Percentiles rank a stretch among this genome's conserved stretches.
Conservation (phyloP, 768 basidiomycete genomes). For the Phanerodontia chrysosporium region DNA sequence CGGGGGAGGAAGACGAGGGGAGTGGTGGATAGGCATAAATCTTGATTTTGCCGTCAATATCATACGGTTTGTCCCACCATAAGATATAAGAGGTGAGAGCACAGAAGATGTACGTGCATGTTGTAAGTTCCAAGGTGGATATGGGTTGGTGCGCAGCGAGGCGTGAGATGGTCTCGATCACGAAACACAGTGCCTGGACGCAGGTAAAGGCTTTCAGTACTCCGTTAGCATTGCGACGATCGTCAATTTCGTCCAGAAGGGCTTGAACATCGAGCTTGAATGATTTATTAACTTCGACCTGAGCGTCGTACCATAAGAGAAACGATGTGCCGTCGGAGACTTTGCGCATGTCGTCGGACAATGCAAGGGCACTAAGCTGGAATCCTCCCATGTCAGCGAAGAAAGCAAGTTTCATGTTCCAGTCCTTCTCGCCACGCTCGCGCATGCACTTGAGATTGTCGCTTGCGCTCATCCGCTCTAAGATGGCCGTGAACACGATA, state of each 20-base stretch:
- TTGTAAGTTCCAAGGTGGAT: neutral
- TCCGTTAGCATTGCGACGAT: neutral
- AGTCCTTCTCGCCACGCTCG: neutral
- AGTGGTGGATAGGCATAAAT: too few relatives aligned
- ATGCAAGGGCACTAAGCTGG: too few relatives aligned
- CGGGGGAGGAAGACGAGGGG: too few relatives aligned
- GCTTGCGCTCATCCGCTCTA: neutral
- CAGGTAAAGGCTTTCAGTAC: neutral
- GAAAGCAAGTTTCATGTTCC: neutral
- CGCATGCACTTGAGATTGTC: neutral
- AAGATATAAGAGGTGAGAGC: neutral
- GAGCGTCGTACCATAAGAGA: neutral
- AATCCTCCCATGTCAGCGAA: slow-evolving; percentile 4
- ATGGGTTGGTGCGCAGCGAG: neutral
- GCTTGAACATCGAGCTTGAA: neutral
- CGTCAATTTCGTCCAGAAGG: neutral
- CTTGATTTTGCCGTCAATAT: neutral
- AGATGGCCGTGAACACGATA: neutral
- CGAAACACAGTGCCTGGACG: neutral
- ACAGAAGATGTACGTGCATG: slow-evolving; percentile 2
- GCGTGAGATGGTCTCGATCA: neutral
- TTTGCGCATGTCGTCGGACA: neutral
- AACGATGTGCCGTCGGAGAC: neutral
- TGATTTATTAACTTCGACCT: neutral
- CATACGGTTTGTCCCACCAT: neutral